A percentile compares a stretch with the other conserved stretches of the same genome.
Evolutionary conservation across 2,329 filamentous ascomycete genomes (phyloP).

Genomic region (Fonsecaea monophora): DNA sequence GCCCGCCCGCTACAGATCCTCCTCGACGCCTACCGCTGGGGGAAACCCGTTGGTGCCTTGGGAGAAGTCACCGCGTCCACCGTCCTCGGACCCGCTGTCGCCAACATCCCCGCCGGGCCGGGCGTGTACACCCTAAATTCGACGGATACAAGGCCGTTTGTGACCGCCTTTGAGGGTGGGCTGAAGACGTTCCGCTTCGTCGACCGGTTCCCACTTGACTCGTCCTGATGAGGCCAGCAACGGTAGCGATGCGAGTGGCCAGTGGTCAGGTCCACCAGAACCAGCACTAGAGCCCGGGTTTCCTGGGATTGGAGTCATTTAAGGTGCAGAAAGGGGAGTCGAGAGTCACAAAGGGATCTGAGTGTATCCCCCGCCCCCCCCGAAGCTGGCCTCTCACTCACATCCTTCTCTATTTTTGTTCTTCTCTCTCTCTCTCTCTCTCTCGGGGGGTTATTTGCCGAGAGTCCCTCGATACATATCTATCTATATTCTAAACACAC

Average conservation of each 20-base stretch:
- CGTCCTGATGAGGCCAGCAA: neutral
- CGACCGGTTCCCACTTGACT: slow-evolving; percentile 6
- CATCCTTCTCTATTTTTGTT: neutral
- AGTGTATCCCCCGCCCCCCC: too few relatives aligned
- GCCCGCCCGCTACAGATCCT: slow-evolving; percentile 8
- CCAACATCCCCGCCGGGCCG: neutral
- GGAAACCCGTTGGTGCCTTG: neutral
- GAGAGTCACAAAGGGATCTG: too few relatives aligned
- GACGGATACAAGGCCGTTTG: neutral
- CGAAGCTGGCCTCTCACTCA: too few relatives aligned
- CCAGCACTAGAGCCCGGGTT: too few relatives aligned
- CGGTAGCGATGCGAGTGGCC: too few relatives aligned
- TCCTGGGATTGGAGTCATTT: too few relatives aligned
- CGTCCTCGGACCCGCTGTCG: neutral
- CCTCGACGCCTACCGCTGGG: slow-evolving; percentile 13
- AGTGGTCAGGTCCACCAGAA: too few relatives aligned
- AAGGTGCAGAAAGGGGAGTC: too few relatives aligned
- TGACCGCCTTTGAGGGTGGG: slow-evolving; percentile 6
- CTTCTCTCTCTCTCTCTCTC: neutral
- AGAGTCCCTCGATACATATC: too few relatives aligned
- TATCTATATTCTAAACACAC: too few relatives aligned
- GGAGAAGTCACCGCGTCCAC: neutral
- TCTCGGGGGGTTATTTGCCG: neutral
- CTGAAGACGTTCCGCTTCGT: slow-evolving; percentile 10
- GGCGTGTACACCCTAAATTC: slow-evolving; percentile 4